These are phyloP conservation scores for Cichorium intybus DNA, from an alignment of 140 eudicot genomes.

Conservation along the genomic window DNA sequence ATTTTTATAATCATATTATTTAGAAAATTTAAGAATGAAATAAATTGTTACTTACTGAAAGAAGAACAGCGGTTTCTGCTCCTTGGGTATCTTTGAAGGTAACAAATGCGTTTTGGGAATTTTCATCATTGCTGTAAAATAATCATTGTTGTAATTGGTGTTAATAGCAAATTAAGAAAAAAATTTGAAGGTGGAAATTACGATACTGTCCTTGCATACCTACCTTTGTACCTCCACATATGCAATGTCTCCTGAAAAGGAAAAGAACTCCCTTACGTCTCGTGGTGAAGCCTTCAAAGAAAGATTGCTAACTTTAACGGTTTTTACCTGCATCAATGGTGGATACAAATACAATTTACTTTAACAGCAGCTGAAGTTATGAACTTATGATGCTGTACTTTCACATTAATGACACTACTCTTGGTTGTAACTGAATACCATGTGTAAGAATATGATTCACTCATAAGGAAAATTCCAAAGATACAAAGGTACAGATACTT, in stretches of 20 bases:
- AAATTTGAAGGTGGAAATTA: slow-evolving; percentile 9
- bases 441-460: background rate
- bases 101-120: slow-evolving; percentile 77
- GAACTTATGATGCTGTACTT: background rate
- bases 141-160: background rate
- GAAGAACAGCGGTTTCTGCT: slow-evolving; percentile 93
- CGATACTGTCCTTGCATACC: slow-evolving; percentile 5
- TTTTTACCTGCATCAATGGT: slow-evolving; percentile 48
- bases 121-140: slow-evolving; percentile 57
- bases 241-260: slow-evolving; percentile 84
- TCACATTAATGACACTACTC: background rate
- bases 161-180: background rate
- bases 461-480: background rate
- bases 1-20: no score
- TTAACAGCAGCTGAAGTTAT: background rate
- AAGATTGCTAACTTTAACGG: slow-evolving; percentile 81
- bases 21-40: no score
- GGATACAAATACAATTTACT: background rate
- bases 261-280: slow-evolving; percentile 82
- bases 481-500: background rate
- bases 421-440: background rate
- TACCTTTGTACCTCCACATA: slow-evolving; percentile 87
- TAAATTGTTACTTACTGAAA: slow-evolving; percentile 62
- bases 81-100: slow-evolving; percentile 92
- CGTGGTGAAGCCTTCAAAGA: slow-evolving; percentile 76